phyloP scores from a whole-genome alignment of 805 yeast species.

The Wickerhamiella vanderwaltii region DNA sequence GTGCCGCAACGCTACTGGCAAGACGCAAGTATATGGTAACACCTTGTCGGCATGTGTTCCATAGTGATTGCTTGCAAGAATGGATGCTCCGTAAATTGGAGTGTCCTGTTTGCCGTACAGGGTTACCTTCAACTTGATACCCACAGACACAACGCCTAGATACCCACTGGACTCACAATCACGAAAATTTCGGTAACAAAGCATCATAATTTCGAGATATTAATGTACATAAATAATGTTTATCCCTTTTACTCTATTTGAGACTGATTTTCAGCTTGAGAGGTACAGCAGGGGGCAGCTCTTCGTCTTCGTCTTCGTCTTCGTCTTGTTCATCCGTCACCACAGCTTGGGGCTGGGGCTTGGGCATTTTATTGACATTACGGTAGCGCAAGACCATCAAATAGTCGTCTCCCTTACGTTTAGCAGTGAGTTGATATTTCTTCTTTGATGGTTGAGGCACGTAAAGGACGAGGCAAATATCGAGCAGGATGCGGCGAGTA shows the following conservation, averaged over 20 bases:
- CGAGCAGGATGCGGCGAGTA: slow-evolving; percentile 51
- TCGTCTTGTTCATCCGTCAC: neutral
- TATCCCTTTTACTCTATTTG: too few relatives aligned
- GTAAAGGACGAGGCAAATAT: slow-evolving; percentile 52
- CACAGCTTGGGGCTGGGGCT: slow-evolving; percentile 31
- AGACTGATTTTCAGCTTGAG: slow-evolving; percentile 6
- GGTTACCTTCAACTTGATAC: slow-evolving; percentile 40
- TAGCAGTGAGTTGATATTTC: slow-evolving; percentile 53
- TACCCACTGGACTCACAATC: too few relatives aligned
- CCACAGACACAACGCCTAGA: too few relatives aligned
- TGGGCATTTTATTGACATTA: slow-evolving; percentile 16
- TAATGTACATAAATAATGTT: neutral
- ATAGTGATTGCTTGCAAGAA: slow-evolving; percentile 71
- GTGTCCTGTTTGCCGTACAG: slow-evolving; percentile 84
- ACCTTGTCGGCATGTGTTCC: slow-evolving; percentile 86
- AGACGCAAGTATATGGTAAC: slow-evolving; percentile 42
- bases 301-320: neutral
- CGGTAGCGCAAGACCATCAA: slow-evolving; percentile 39
- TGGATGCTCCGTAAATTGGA: slow-evolving; percentile 92
- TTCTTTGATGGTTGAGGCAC: slow-evolving; percentile 53
- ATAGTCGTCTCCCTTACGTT: slow-evolving; percentile 29
- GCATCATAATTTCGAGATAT: neutral
- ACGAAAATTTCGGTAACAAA: slow-evolving; percentile 40
- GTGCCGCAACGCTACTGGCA: slow-evolving; percentile 24
- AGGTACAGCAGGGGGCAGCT: neutral